These are phyloP conservation scores for Lichenothelia convexa DNA, from an alignment of 495 filamentous ascomycete species.

Conservation along the genomic window DNA sequence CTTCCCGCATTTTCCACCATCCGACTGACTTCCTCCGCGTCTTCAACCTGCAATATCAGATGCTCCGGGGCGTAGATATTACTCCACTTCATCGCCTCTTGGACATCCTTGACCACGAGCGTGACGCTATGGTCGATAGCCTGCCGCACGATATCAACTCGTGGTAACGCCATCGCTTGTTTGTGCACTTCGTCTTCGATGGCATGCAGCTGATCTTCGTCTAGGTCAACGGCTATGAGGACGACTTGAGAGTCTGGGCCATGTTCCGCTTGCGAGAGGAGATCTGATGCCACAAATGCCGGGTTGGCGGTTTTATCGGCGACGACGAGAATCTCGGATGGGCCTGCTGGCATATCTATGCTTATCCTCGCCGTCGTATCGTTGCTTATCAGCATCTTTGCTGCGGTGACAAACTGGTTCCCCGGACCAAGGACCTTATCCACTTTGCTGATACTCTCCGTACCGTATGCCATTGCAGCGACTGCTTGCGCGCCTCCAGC, in stretches of 20 bases:
- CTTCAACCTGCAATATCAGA: conserved; percentile 72
- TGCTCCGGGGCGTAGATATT: conserved; percentile 97
- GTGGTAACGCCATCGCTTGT: conserved; percentile 74
- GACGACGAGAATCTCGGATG: conserved; percentile 88
- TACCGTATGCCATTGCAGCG: conserved; percentile 71
- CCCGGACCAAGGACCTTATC: conserved; percentile 97
- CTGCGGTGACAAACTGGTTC: conserved; percentile 96
- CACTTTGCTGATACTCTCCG: conserved; percentile 73
- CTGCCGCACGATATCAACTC: conserved; percentile 85
- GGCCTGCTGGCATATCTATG: conserved; percentile 97
- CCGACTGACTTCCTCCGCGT: conserved; percentile 51
- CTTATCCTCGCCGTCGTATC: conserved; percentile 86
- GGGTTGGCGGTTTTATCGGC: conserved; percentile 84
- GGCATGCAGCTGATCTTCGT: conserved; percentile 46
- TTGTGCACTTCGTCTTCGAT: conserved; percentile 82
- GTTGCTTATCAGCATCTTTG: conserved; percentile 93
- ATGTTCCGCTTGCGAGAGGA: conserved; percentile 91
- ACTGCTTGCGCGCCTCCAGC: conserved; percentile 96
- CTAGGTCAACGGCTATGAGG: conserved; percentile 67
- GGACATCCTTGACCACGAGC: conserved; percentile 57
- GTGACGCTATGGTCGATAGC: conserved; percentile 83
- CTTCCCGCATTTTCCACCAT: conserved; percentile 86
- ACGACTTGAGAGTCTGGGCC: conserved; percentile 91
- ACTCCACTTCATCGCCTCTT: conserved; percentile 71
- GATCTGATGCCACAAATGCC: conserved; percentile 85